Percentiles rank a stretch among this genome's conserved stretches.
These are phyloP conservation scores for Vaccinium vitisidaea DNA, from an alignment of 148 eudicot genomes.

Conservation along the genomic window DNA sequence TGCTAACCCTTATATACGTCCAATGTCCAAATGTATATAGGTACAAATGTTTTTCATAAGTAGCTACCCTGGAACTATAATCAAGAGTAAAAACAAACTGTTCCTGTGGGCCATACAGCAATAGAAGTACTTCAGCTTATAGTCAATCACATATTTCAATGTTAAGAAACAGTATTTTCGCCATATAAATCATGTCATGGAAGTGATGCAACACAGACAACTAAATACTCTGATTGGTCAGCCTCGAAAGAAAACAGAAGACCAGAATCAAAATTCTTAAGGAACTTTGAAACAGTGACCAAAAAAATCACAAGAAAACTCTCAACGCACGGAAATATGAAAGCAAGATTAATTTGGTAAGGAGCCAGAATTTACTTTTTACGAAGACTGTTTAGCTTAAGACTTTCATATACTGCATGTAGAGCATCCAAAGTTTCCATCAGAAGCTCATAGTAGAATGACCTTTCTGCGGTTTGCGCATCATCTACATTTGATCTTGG, in stretches of 20 bases:
- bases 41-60: background rate
- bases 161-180: background rate
- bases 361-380: constrained; percentile 48
- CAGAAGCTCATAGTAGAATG: constrained; percentile 45
- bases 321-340: background rate
- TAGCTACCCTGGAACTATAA: background rate
- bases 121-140: background rate
- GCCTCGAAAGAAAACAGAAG: background rate
- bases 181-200: background rate
- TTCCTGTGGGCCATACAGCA: background rate
- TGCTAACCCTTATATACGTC: background rate
- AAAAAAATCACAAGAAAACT: background rate
- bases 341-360: constrained; percentile 5
- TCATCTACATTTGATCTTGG: constrained; percentile 25
- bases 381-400: constrained; percentile 80
- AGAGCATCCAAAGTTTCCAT: constrained; percentile 67
- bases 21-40: background rate
- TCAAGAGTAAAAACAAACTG: background rate
- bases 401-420: constrained; percentile 94
- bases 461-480: constrained; percentile 27
- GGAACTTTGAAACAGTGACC: background rate
- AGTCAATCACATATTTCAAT: background rate
- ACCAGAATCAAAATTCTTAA: background rate
- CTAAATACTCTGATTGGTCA: background rate
- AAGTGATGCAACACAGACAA: background rate